Evolutionary conservation across 2,329 filamentous ascomycete genomes (phyloP), one percentile per base, ranked within the genome.

Genomic region (Phaeosphaeriaceae sp.): DNA sequence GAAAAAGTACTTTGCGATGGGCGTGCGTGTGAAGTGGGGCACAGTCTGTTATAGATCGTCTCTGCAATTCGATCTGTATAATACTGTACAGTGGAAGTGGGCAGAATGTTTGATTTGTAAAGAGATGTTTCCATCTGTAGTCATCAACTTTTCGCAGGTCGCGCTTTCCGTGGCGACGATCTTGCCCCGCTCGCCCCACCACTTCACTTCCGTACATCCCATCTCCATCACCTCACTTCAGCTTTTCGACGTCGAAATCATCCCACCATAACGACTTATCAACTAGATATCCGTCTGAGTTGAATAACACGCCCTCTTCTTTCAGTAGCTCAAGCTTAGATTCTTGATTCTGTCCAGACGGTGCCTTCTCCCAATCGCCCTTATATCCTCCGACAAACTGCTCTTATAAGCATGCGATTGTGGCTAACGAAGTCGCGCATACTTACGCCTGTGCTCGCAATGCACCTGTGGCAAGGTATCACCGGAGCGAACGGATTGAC

Each of bases 401-500:
- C 48, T 10, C 13, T 21, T 7, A 47, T 63, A 42, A 65, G 57
- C 53, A 48, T 27, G 22, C 21, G 17, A 7, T n/a, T 42, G 19
- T 15, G 7, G 7, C n/a, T 19, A 6, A 21, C n/a, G 17, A 17
- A 13, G 24, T 45, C 11, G 9, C 21, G 41, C 2, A 24, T 4
- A 67, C 79, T 76, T n/a, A 83, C 82, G 13, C 91, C 89, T 51
- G 88, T 89, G 42, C 87, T 89, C 6, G 91, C 90, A 48, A 96
- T 85, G 21, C 94, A 89, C 10, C 92, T 85, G 76, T 96, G 92
- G 66, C 92, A 96, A 1, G 92, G 92, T 4, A 94, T 89, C 33
- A 86, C 84, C 0, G 92, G 92, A 15, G 92, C 92, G 69, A 94
- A 96, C 0, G 92, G 92, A 73, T 96, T 96, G 36, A 79, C 81